A percentile compares a stretch with the other conserved stretches of the same genome.
These are phyloP conservation scores for Kuraishia piskuri DNA, from an alignment of 805 yeast genomes.

Conservation along the genomic window DNA sequence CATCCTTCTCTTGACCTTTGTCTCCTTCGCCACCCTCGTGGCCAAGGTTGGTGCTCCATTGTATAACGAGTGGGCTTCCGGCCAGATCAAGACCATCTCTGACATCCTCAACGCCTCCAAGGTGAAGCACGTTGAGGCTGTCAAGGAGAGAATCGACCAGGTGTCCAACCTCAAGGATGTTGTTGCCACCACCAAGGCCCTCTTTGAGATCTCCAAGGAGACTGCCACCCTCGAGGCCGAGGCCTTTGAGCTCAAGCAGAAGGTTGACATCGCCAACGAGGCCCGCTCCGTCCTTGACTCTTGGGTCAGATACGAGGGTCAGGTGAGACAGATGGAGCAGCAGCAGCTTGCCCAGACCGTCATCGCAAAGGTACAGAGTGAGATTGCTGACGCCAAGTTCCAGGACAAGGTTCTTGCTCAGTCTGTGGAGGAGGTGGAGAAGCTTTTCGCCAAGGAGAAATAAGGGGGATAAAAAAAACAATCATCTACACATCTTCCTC, in stretches of 20 bases:
- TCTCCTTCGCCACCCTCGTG: constrained; percentile 63
- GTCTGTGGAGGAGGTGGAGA: constrained; percentile 88
- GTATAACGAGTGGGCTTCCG: constrained; percentile 90
- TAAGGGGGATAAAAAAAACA: constrained; percentile 6
- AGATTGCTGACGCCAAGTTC: constrained; percentile 80
- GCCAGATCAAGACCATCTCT: constrained; percentile 73
- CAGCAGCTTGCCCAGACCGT: constrained; percentile 81
- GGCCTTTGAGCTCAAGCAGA: constrained; percentile 88
- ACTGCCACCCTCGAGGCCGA: constrained; percentile 94
- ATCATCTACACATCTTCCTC: neutral
- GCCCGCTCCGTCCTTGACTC: constrained; percentile 95
- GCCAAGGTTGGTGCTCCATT: constrained; percentile 90
- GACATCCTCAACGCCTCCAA: constrained; percentile 82
- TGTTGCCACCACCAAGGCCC: constrained; percentile 81
- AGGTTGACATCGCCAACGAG: constrained; percentile 77
- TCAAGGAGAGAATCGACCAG: constrained; percentile 81
- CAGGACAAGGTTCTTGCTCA: constrained; percentile 88
- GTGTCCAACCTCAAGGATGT: constrained; percentile 89
- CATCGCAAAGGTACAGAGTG: constrained; percentile 80
- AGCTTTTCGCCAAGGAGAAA: constrained; percentile 45
- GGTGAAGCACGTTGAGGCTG: constrained; percentile 85
- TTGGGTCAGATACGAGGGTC: constrained; percentile 97
- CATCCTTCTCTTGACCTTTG: constrained; percentile 71
- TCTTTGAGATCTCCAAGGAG: constrained; percentile 92
- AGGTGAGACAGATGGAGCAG: constrained; percentile 94